Evolutionary conservation across 164 flowering plant species (phyloP).

Genomic region (Aristolochia californica): DNA sequence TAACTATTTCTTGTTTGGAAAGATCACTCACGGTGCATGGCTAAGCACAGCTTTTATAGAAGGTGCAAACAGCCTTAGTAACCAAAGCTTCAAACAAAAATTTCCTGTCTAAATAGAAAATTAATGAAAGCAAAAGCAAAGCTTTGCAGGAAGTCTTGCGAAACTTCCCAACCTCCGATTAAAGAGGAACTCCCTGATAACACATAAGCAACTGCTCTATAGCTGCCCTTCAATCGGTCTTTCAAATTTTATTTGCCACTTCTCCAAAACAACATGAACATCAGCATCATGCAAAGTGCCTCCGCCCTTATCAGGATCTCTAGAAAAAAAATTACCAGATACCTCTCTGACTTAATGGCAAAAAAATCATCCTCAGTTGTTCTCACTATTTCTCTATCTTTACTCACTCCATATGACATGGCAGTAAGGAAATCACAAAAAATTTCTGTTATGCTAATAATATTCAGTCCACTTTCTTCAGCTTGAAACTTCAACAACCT

Average conservation of each 20-base stretch:
- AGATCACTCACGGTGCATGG: no score
- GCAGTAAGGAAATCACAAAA: background rate
- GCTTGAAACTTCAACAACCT: slow-evolving; percentile 37
- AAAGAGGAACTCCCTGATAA: no score
- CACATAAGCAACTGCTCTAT: no score
- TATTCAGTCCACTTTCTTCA: slow-evolving; percentile 11
- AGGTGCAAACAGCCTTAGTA: no score
- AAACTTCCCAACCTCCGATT: no score
- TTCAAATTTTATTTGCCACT: background rate
- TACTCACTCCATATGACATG: background rate
- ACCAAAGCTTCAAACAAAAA: no score
- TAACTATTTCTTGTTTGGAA: no score
- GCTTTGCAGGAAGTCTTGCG: no score
- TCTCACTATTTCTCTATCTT: slow-evolving; percentile 2
- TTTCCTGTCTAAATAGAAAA: no score
- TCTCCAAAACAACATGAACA: slow-evolving; percentile 4
- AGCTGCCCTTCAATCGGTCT: no score
- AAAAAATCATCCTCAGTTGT: background rate
- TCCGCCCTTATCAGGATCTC: background rate
- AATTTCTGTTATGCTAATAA: background rate
- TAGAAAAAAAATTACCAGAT: background rate
- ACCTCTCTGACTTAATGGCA: background rate
- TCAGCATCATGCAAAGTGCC: background rate
- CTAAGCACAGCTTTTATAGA: no score
- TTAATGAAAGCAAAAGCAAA: no score